Evolutionary conservation across 345 rosid genomes (phyloP), one percentile per base, ranked within the genome.

Genomic region (Eucalyptus sideroxylon): DNA sequence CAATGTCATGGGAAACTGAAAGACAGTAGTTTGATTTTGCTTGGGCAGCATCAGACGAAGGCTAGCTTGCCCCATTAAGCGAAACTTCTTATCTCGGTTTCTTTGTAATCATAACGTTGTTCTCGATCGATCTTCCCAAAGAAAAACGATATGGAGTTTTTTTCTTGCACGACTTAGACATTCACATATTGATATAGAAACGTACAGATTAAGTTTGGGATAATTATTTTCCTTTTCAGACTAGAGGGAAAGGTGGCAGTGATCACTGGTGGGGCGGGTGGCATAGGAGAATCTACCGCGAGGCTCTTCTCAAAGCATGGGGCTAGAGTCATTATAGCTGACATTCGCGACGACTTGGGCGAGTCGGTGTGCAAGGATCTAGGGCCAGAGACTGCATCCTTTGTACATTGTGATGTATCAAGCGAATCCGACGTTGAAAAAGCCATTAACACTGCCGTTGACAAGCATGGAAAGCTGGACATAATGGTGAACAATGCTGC

Each of bases 251-350:
- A 90, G 87, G 89, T 90, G 87, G 91, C 89, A 21, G 16, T 90
- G 15, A 45, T 88, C 31, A 90, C 90, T 19, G 91, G 91, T 42
- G 91, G 90, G 42, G 87, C 91, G 10, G 47, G 91, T 6, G 91
- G 82, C 80, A 69, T 86, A 21, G 91, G 91, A 12, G 91, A 86
- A 37, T n/a, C 56, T 49, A 85, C 88, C 24, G 88, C 80, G 9
- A 90, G 88, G 44, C 87, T 72, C 81, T 69, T 69, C 81, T 69
- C 24, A 9, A 69, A 69, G 24, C 44, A 34, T 69, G 81, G 81
- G 19, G 91, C 90, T 31, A 86, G 86, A 85, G 88, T 91, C 37
- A 42, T 91, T 15, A 62, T 91, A 15, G 89, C 89, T 3, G 92
- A 91, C 21, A 42, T 91, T 55, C 86, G 87, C 30, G 62, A 89